Base-by-base conservation (phyloP, 495 filamentous ascomycete species). In the Penicillium lagena region DNA sequence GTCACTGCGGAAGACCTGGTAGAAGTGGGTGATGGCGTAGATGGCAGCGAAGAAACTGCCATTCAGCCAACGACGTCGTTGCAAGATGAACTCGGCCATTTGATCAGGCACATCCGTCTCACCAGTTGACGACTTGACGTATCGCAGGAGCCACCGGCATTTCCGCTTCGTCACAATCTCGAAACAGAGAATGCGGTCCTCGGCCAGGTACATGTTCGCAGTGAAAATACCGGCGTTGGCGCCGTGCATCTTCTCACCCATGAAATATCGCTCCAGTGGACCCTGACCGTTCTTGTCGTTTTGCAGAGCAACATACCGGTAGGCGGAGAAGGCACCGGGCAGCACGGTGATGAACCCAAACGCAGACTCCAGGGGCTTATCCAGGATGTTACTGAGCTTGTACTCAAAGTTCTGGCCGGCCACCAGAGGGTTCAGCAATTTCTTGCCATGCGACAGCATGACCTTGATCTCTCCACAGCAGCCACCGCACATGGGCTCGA, bases 371-470 rank as follows among this genome's bases (percentile, higher is more conserved):
- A 99, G 71, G 2, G 94, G 94, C 62, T 99, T 99, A 61, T 99
- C 94, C 14, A 99, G 79, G 58, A 99, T 99, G 63, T 99, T 99
- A 66, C 88, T 95, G 79, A 99, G 94, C 74, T 99, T 99, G 73
- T 99, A 99, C 72, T 99, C 94, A 58, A 99, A 99, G 56, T 99
- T 99, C 64, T 99, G 94, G 5, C 89, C 89, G 3, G 94, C 94
- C 9, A 99, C 87, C 12, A 99, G 76, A 0, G 94, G 94, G 51
- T 97, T 99, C 50, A 96, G 51, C 40, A 98, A 73, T 55, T 94
- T 88, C 68, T 85, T 95, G 48, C 89, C 88, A 44, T 83, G 84
- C n/a, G 82, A 87, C 70, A 96, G 73, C 90, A 97, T 96, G 46
- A 94, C 93, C 70, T 97, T 97, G 69, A 99, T 99, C 66, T 99